phyloP scores from a whole-genome alignment of 2,329 filamentous ascomycete genomes.

The Immersiporthe knoxdaviesiana region DNA sequence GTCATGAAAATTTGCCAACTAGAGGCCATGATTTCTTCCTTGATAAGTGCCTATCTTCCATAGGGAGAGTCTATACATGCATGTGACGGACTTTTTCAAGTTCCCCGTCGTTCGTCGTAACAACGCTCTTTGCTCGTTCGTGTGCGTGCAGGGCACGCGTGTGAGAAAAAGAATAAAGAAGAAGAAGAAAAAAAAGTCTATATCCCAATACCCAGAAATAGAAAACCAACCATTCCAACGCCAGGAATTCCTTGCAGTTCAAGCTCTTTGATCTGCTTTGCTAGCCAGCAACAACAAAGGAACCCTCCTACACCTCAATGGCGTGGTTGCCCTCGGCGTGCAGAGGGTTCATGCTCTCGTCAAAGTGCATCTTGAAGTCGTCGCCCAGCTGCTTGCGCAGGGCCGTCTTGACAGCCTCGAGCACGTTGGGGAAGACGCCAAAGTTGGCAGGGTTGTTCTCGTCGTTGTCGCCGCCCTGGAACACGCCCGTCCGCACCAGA shows the following conservation, averaged over 20 bases:
- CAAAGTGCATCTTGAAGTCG: slow-evolving; percentile 75
- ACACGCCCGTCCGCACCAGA: slow-evolving; percentile 76
- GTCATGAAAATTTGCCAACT: no score
- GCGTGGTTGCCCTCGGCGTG: slow-evolving; percentile 29
- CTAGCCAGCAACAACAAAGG: background rate
- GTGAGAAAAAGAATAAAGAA: background rate
- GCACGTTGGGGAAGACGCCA: slow-evolving; percentile 74
- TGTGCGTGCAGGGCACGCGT: background rate
- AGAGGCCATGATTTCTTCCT: no score
- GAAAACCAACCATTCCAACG: background rate
- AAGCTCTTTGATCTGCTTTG: background rate
- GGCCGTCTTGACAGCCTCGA: slow-evolving; percentile 70
- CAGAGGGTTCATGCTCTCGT: slow-evolving; percentile 68
- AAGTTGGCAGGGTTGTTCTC: slow-evolving; percentile 77
- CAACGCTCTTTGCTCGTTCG: background rate
- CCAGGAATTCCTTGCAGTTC: background rate
- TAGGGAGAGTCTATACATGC: background rate
- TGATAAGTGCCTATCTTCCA: no score
- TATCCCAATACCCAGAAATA: background rate
- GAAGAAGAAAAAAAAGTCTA: background rate
- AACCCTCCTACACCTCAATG: slow-evolving; percentile 16
- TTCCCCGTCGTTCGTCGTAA: background rate
- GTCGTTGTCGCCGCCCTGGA: slow-evolving; percentile 77
- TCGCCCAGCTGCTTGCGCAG: slow-evolving; percentile 71
- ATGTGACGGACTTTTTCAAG: background rate